Base-by-base conservation (phyloP, 768 basidiomycete species). In the Agrocybe pediades region DNA sequence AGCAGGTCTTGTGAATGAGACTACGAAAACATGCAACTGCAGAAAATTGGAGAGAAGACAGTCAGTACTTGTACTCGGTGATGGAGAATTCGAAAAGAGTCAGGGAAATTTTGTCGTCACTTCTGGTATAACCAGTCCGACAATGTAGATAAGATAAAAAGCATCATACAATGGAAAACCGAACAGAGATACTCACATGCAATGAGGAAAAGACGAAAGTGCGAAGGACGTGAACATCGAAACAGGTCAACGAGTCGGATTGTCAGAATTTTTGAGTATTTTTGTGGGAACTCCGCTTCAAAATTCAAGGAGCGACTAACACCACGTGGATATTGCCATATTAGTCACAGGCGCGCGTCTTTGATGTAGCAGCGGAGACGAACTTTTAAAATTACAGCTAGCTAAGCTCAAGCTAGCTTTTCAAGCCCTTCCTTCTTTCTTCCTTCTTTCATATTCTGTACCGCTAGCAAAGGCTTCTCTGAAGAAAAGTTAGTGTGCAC, bases 121-220 rank as follows among this genome's bases (percentile, higher is more conserved):
- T 61, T 68, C 71, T 70, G 73, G 72, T 65, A 55, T 58, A 60
- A 68, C 71, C 77, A 75, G 76, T 92, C 83, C 63, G 91, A 90
- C 89, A 92, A 92, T 92, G 91, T 92, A 92, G 91, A 92, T 92
- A 91, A 90, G 74, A 71, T 63, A 59, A 66, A 63, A 61, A 71
- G 64, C 87, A 87, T 78, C 45, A 30, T 57, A 54, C 47, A 39
- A 51, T 51, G 19, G 47, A 49, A 46, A 21, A 19, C 45, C 47
- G 42, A 24, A 24, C 40, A 54, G 30, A 42, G 13, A 41, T 19
- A 64, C 62, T 65, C 60, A 66, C 61, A 33, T 26, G 43, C 21
- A 30, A 45, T 16, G 41, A 9, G 27, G 47, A 33, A 49, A 46
- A 3, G 29, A 17, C n/a, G 33, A 29, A 21, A 33, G 23, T 26